Conservation (phyloP, 2,329 filamentous ascomycete species). For the Nannizzia gypsea region DNA sequence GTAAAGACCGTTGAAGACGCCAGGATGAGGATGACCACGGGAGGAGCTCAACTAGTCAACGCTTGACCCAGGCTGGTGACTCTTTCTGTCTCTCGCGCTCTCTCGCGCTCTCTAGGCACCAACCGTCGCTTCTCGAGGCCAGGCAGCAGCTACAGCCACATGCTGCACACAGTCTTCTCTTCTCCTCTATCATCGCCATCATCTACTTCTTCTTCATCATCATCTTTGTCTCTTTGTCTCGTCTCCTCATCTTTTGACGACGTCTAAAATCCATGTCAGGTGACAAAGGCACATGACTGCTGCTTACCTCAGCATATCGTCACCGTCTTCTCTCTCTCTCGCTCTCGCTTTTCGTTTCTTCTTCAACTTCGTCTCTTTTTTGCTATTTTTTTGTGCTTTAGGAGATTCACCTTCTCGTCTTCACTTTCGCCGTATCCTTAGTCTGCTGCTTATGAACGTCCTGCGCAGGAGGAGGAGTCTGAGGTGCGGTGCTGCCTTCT, state of each 20-base stretch:
- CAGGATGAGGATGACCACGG: neutral
- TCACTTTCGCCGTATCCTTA: neutral
- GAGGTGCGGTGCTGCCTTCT: neutral
- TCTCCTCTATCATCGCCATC: no score
- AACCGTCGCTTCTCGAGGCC: neutral
- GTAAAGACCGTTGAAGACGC: neutral
- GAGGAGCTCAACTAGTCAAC: neutral
- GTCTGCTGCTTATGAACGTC: neutral
- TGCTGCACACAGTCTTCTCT: neutral
- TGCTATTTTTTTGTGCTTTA: neutral
- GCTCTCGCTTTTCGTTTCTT: neutral
- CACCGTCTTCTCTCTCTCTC: neutral
- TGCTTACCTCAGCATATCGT: slow-evolving; percentile 1
- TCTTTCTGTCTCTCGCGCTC: no score
- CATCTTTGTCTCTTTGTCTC: neutral
- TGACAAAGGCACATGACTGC: neutral
- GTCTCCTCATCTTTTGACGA: neutral
- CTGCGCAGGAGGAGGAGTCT: neutral
- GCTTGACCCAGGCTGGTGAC: neutral
- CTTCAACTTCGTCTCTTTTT: neutral
- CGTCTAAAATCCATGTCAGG: neutral
- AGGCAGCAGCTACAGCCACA: neutral
- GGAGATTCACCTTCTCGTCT: neutral
- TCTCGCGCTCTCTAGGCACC: neutral
- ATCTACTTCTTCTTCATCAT: no score